phyloP scores from a whole-genome alignment of 2,329 filamentous ascomycete genomes.

The Aspergillus sp. region DNA sequence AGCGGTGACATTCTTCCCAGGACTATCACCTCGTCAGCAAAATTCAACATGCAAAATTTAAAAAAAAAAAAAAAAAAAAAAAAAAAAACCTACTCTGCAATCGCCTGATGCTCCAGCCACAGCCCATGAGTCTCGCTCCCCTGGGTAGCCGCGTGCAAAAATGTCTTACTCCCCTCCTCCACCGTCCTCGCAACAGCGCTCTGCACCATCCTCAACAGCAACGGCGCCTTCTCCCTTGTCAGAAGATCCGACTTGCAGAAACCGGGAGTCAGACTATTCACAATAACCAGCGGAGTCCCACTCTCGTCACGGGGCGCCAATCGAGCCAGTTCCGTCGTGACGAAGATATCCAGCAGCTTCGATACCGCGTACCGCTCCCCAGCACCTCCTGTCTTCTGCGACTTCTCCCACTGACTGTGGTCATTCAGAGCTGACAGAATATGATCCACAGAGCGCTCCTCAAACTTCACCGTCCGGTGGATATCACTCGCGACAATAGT shows the following conservation, averaged over 20 bases:
- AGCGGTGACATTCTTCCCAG: constrained; percentile 7
- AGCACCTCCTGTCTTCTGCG: neutral
- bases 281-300: constrained; percentile 13
- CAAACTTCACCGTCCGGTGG: constrained; percentile 20
- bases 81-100: constrained; percentile 11
- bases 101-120: constrained; percentile 14
- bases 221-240: constrained; percentile 14
- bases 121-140: constrained; percentile 12
- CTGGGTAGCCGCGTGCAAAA: constrained; percentile 7
- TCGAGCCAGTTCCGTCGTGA: constrained; percentile 9
- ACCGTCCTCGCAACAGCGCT: constrained; percentile 8
- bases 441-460: constrained; percentile 11
- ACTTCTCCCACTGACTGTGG: neutral
- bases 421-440: constrained; percentile 8
- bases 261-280: constrained; percentile 26
- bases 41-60: neutral
- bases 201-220: constrained; percentile 13
- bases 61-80: neutral
- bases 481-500: constrained; percentile 23
- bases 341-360: constrained; percentile 16
- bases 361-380: constrained; percentile 16
- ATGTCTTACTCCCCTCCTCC: constrained; percentile 14
- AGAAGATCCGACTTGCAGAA: constrained; percentile 21
- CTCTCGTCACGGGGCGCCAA: constrained; percentile 9
- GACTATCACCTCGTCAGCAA: constrained; percentile 7